Evolutionary conservation across 257 asterid species (phyloP), one percentile per base, ranked within the genome.

Genomic region (Salvia splendens): DNA sequence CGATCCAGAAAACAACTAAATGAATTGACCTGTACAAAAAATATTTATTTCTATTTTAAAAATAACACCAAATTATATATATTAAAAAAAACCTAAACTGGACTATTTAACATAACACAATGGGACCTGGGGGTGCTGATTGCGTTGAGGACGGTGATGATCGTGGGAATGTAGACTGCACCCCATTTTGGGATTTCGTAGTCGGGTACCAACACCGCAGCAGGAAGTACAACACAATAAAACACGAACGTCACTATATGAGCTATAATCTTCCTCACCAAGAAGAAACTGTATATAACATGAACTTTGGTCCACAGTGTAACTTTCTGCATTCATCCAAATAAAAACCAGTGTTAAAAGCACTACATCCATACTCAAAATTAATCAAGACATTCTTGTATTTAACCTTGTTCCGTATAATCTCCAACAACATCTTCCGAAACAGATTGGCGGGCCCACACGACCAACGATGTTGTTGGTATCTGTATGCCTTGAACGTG

Each of bases 391-490:
- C 1, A 53, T 24, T 53, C 40, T 24, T 11, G 7, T 4, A 53
- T 30, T 72, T 9, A 65, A 93, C 99, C 95, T 88, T 79, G 77
- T 93, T 93, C 71, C 77, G 81, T 9, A 88, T 53, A 11, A 93
- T 93, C 61, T 93, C 99, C 51, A 77, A 48, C 8, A 82, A 49
- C 99, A 93, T 90, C 83, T 93, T 93, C 14, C 95, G 73, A 65
- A 93, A 88, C 5, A 93, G 82, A 79, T 93, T 93, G 41, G 99
- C 99, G 6, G 97, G 99, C 49, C 97, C 99, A 79, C 99, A 93
- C 2, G 99, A 93, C 99, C 99, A 93, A 24, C 99, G 95, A 66
- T 90, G 99, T 60, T 93, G 99, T 65, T 93, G 99, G 70, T 88
- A 88, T 4, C 97, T 80, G 45, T 81, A 93, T 5, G 99, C 96